phyloP scores from a whole-genome alignment of 2,329 filamentous ascomycete genomes.

The Dothideomycetes sp. region DNA sequence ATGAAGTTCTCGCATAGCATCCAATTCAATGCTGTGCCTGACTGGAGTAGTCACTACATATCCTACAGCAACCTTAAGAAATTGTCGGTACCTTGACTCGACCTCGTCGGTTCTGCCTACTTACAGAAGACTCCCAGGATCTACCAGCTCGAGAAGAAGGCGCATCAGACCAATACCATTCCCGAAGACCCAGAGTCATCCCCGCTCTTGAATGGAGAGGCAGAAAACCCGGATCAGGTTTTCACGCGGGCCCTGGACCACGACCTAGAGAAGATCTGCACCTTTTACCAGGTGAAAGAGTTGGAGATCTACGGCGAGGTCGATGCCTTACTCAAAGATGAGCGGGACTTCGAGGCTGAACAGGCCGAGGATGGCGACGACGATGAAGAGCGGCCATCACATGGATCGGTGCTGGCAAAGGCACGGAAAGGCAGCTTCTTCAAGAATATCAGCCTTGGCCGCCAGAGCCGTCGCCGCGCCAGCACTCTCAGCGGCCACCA shows the following conservation, averaged over 20 bases:
- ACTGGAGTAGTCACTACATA: conserved; percentile 98
- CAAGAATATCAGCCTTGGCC: conserved; percentile 37
- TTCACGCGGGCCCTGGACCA: conserved; percentile 76
- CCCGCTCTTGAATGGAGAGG: conserved; percentile 61
- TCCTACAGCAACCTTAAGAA: conserved; percentile 99
- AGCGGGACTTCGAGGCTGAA: conserved; percentile 57
- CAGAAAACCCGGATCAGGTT: conserved; percentile 64
- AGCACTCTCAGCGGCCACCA: conserved; percentile 32
- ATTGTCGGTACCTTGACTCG: conserved; percentile 52
- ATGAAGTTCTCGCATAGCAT: conserved; percentile 99
- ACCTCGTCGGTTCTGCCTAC: background rate
- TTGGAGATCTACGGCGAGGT: conserved; percentile 76
- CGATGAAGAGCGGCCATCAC: conserved; percentile 1
- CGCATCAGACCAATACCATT: conserved; percentile 50
- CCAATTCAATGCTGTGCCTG: conserved; percentile 99
- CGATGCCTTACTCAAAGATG: conserved; percentile 64
- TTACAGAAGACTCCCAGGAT: conserved; percentile 55
- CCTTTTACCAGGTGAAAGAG: conserved; percentile 86
- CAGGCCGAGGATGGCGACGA: conserved; percentile 21
- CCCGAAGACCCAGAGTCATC: conserved; percentile 69
- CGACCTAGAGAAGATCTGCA: conserved; percentile 87
- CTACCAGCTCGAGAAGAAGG: conserved; percentile 83
- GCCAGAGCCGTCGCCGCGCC: conserved; percentile 36
- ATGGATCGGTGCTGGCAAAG: conserved; percentile 23
- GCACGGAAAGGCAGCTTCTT: conserved; percentile 43